These are phyloP conservation scores for Glycyrrhiza uralensis DNA, from an alignment of 306 rosid genomes.

Conservation along the genomic window DNA sequence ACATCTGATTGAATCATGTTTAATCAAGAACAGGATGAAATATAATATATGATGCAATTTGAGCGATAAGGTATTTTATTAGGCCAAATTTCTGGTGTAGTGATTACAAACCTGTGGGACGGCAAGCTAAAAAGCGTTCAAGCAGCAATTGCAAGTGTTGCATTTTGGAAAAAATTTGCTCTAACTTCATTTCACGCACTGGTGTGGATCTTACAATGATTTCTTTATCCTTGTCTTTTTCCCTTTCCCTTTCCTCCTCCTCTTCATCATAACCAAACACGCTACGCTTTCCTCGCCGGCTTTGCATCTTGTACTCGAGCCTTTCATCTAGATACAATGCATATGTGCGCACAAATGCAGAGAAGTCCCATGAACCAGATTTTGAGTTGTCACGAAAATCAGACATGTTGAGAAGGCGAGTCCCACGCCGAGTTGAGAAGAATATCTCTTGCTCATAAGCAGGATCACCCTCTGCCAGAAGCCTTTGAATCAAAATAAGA, in stretches of 20 bases:
- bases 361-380: slow-evolving; percentile 69
- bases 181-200: slow-evolving; percentile 53
- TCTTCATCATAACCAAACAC: slow-evolving; percentile 51
- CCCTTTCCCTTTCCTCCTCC: slow-evolving; percentile 35
- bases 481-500: slow-evolving; percentile 63
- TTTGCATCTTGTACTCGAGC: slow-evolving; percentile 89
- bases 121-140: slow-evolving; percentile 83
- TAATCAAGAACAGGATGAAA: not conserved
- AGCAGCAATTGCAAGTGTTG: slow-evolving; percentile 84
- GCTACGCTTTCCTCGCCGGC: slow-evolving; percentile 63
- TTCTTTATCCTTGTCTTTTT: slow-evolving; percentile 11
- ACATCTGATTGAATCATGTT: not conserved
- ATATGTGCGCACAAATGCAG: slow-evolving; percentile 75
- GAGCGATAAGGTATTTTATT: not conserved
- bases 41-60: not conserved
- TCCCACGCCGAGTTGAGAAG: slow-evolving; percentile 86
- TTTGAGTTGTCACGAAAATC: slow-evolving; percentile 63
- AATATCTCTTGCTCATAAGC: slow-evolving; percentile 95
- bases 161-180: slow-evolving; percentile 59
- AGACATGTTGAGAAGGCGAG: slow-evolving; percentile 84
- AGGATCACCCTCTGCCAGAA: slow-evolving; percentile 80
- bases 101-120: slow-evolving; percentile 78
- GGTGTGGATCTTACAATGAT: slow-evolving; percentile 50
- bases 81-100: not conserved
- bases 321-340: slow-evolving; percentile 79